These are phyloP conservation scores for Poteriospumella lacustris DNA, from an alignment of 108 stramenopile species.

Conservation along the genomic window DNA sequence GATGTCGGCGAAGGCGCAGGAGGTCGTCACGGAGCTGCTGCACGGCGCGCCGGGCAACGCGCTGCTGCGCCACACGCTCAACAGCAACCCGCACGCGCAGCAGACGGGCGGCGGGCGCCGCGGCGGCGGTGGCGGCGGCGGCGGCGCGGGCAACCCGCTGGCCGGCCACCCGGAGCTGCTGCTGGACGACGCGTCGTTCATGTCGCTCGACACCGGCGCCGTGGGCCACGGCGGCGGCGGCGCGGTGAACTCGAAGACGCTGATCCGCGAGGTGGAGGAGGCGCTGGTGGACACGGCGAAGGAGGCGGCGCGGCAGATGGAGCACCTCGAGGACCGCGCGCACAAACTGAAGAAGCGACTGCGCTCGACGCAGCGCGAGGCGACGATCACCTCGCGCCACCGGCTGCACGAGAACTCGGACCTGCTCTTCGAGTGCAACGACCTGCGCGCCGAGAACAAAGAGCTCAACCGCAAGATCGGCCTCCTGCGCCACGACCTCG, in stretches of 20 bases:
- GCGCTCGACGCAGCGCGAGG: background rate
- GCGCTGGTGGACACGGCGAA: conserved; percentile 22
- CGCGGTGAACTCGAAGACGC: background rate
- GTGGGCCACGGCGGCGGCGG: too few species aligned
- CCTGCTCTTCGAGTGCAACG: conserved; percentile 11
- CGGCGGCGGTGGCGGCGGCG: too few species aligned
- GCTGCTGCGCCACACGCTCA: too few species aligned
- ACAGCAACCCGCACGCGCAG: too few species aligned
- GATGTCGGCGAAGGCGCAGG: background rate
- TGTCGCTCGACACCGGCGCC: too few species aligned
- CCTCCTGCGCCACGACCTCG: background rate
- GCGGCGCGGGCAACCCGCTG: too few species aligned
- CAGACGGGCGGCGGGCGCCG: too few species aligned
- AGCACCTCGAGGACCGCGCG: background rate
- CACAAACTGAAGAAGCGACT: background rate
- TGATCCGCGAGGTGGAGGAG: conserved; percentile 6
- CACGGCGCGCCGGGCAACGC: conserved; percentile 21
- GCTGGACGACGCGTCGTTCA: too few species aligned
- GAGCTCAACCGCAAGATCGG: background rate
- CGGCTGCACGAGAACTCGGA: conserved; percentile 15
- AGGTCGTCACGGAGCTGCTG: background rate
- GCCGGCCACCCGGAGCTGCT: too few species aligned
- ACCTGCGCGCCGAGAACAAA: conserved; percentile 3
- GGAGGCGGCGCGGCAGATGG: conserved; percentile 20
- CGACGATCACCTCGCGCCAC: background rate